Conservation (phyloP, 768 basidiomycete species). For the Boletus bicolor region DNA sequence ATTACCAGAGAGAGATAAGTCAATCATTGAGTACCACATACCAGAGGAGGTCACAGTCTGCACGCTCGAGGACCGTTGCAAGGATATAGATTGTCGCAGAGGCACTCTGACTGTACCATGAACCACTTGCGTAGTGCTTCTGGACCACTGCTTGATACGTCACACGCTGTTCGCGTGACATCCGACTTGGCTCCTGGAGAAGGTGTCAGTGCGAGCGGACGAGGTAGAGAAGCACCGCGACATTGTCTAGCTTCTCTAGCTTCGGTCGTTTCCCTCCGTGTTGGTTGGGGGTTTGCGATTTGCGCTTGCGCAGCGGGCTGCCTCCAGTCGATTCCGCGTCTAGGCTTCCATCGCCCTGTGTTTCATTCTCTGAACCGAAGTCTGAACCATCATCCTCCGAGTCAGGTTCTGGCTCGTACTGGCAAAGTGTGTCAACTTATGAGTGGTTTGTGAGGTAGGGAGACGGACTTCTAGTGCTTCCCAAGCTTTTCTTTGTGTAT, state of each 20-base stretch:
- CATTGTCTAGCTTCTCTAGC: conserved; percentile 50
- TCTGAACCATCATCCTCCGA: conserved; percentile 58
- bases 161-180: conserved; percentile 69
- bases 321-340: conserved; percentile 41
- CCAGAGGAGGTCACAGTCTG: conserved; percentile 94
- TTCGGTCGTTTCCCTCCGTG: conserved; percentile 56
- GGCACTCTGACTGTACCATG: conserved; percentile 86
- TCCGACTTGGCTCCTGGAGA: conserved; percentile 46
- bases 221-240: conserved; percentile 22
- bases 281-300: conserved; percentile 38
- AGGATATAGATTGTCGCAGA: conserved; percentile 87
- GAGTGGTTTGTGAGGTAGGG: neutral
- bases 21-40: conserved; percentile 30
- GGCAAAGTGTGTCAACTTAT: conserved; percentile 6
- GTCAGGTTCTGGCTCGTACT: conserved; percentile 80
- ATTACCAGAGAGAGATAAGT: conserved; percentile 7
- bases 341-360: conserved; percentile 37
- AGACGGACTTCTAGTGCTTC: conserved; percentile 71
- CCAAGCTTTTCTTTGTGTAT: conserved; percentile 76
- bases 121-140: conserved; percentile 82
- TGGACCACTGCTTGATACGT: conserved; percentile 62
- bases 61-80: conserved; percentile 85
- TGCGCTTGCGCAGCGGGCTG: conserved; percentile 47
- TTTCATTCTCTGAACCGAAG: conserved; percentile 42
- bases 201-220: conserved; percentile 1